A percentile compares a stretch with the other conserved stretches of the same genome.
These are phyloP conservation scores for Cladophialophora bantiana DNA, from an alignment of 2,329 filamentous ascomycete genomes.

Conservation along the genomic window DNA sequence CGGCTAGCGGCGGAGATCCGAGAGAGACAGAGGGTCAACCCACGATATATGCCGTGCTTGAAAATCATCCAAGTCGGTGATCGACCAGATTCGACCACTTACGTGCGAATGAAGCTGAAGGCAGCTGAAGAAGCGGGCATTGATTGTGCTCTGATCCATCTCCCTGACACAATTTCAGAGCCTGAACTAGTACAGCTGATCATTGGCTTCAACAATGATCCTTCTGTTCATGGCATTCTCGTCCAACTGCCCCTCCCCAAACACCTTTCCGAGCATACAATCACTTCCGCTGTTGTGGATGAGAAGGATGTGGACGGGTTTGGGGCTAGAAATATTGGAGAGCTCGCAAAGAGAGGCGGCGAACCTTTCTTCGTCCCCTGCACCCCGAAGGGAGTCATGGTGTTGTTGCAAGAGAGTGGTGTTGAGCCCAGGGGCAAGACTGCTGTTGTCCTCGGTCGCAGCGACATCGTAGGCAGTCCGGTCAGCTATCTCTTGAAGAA, in stretches of 20 bases:
- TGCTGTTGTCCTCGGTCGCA: slow-evolving; percentile 91
- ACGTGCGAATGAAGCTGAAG: slow-evolving; percentile 99
- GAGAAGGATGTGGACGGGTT: slow-evolving; percentile 99
- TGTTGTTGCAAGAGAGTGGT: slow-evolving; percentile 81
- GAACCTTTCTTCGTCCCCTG: slow-evolving; percentile 89
- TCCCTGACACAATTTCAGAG: slow-evolving; percentile 81
- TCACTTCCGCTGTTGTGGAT: slow-evolving; percentile 89
- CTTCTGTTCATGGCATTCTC: slow-evolving; percentile 85
- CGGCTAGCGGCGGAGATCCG: slow-evolving; percentile 80
- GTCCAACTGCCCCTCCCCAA: slow-evolving; percentile 91
- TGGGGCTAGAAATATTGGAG: slow-evolving; percentile 90
- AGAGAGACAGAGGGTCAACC: slow-evolving; percentile 79
- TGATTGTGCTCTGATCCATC: slow-evolving; percentile 82
- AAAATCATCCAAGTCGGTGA: slow-evolving; percentile 98
- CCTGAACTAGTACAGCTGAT: slow-evolving; percentile 85
- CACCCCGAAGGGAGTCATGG: slow-evolving; percentile 97
- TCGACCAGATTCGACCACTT: slow-evolving; percentile 91
- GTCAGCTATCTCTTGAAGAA: slow-evolving; percentile 96
- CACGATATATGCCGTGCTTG: slow-evolving; percentile 85
- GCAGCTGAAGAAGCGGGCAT: slow-evolving; percentile 95
- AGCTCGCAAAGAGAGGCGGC: slow-evolving; percentile 93
- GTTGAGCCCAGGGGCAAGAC: slow-evolving; percentile 87
- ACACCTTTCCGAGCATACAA: slow-evolving; percentile 85
- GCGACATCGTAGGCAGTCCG: slow-evolving; percentile 96
- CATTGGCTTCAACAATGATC: slow-evolving; percentile 82